phyloP scores from a whole-genome alignment of 805 yeast genomes.

The Candida ipomoeae region DNA sequence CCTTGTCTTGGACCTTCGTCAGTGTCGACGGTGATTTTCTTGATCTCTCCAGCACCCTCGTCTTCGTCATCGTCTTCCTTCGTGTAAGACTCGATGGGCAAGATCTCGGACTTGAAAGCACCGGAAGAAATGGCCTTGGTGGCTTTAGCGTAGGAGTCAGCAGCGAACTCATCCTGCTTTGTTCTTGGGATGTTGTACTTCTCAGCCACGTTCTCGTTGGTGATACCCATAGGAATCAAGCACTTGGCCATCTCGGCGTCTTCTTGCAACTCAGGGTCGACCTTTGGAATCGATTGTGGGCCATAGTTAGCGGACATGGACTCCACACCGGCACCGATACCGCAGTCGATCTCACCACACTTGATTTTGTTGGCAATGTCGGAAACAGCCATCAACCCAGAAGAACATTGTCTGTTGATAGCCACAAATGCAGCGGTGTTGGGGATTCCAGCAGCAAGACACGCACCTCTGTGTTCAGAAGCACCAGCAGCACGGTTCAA shows the following conservation, averaged over 20 bases:
- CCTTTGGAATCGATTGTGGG: constrained; percentile 63
- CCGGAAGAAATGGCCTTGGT: constrained; percentile 67
- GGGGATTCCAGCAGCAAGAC: constrained; percentile 88
- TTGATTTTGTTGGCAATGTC: constrained; percentile 86
- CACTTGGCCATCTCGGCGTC: constrained; percentile 54
- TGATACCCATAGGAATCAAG: constrained; percentile 92
- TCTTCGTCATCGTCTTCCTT: constrained; percentile 53
- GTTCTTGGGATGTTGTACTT: constrained; percentile 60
- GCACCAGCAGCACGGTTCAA: constrained; percentile 93
- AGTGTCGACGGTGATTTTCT: constrained; percentile 45
- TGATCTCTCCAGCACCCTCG: constrained; percentile 44
- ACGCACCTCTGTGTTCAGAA: constrained; percentile 89
- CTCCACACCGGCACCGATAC: constrained; percentile 90
- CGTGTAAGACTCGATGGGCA: constrained; percentile 67
- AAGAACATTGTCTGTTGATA: constrained; percentile 90
- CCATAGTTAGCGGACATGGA: constrained; percentile 90
- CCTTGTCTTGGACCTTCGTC: constrained; percentile 91
- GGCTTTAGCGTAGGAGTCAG: constrained; percentile 81
- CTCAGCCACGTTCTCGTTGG: constrained; percentile 85
- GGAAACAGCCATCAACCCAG: constrained; percentile 86
- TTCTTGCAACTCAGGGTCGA: constrained; percentile 32
- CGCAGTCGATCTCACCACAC: constrained; percentile 85
- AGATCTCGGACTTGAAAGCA: constrained; percentile 80
- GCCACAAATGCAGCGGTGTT: constrained; percentile 73
- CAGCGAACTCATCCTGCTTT: constrained; percentile 87